Evolutionary conservation across 257 asterid species (phyloP).

Genomic region (Ophiorrhiza pumila): DNA sequence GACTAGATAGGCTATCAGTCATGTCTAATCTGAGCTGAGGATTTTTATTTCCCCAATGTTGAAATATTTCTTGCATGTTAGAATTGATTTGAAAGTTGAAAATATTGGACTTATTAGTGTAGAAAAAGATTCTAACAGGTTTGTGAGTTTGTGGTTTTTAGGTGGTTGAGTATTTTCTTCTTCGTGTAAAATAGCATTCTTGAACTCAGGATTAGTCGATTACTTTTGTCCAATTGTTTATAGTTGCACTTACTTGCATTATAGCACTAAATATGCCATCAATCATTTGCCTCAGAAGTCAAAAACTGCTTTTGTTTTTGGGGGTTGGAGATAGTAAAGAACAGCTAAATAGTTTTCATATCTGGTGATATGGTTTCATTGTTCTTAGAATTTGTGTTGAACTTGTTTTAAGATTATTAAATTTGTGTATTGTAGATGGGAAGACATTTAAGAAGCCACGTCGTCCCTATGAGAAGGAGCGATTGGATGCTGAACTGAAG

Average conservation of each 20-base stretch:
- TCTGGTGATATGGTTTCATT: background rate
- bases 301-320: background rate
- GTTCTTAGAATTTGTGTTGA: background rate
- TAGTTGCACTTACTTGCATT: background rate
- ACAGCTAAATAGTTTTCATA: background rate
- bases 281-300: background rate
- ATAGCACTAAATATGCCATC: background rate
- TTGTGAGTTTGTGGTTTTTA: background rate
- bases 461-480: constrained; percentile 87
- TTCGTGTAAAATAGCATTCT: background rate
- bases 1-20: background rate
- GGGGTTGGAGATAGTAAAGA: background rate
- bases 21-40: background rate
- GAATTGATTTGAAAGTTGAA: background rate
- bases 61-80: background rate
- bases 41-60: background rate
- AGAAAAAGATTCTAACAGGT: background rate
- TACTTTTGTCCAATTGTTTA: background rate
- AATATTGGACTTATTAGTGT: background rate
- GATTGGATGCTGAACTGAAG: constrained; percentile 82
- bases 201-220: background rate
- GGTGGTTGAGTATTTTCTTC: background rate
- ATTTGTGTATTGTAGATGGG: constrained; percentile 43
- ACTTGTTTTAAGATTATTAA: background rate
- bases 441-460: constrained; percentile 92